Percentiles rank a stretch among this genome's conserved stretches.
Evolutionary conservation across 1,284 basidiomycete species (phyloP).

Genomic region (Irpex lacteus): DNA sequence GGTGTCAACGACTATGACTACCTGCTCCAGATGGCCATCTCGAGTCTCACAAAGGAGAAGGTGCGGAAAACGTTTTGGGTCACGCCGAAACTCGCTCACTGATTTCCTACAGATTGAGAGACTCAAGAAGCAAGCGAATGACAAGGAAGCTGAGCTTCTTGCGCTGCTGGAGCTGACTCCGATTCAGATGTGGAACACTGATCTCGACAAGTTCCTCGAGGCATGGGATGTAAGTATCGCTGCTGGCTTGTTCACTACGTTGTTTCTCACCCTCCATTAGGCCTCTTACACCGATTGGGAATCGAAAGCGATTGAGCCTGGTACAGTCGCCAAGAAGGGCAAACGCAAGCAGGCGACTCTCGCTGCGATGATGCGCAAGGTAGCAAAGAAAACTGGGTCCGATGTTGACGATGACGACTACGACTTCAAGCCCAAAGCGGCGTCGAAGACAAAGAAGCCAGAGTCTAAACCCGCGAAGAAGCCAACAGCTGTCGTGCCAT

Average conservation of each 20-base stretch:
- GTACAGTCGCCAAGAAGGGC: conserved; percentile 53
- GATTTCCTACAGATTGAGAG: conserved; percentile 71
- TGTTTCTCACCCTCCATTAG: conserved; percentile 33
- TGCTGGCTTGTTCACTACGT: background rate
- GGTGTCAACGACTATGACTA: conserved; percentile 85
- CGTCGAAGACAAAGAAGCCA: conserved; percentile 39
- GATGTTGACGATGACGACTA: conserved; percentile 54
- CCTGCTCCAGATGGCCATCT: conserved; percentile 93
- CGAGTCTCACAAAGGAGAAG: conserved; percentile 93
- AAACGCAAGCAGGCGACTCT: conserved; percentile 79
- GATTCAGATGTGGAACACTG: conserved; percentile 87
- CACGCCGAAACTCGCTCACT: conserved; percentile 4
- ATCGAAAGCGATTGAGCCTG: conserved; percentile 46
- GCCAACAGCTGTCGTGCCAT: conserved; percentile 21
- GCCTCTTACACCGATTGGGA: conserved; percentile 62
- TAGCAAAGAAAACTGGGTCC: conserved; percentile 19
- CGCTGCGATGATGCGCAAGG: conserved; percentile 53
- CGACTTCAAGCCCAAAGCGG: conserved; percentile 75
- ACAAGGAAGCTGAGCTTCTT: conserved; percentile 85
- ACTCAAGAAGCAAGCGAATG: conserved; percentile 76
- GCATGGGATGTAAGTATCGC: conserved; percentile 78
- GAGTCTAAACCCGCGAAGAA: conserved; percentile 27
- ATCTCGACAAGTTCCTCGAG: conserved; percentile 81
- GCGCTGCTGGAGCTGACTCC: conserved; percentile 78
- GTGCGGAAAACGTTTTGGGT: conserved; percentile 37